Conservation (phyloP, 495 filamentous ascomycete species). For the Jackrogersella minutella region DNA sequence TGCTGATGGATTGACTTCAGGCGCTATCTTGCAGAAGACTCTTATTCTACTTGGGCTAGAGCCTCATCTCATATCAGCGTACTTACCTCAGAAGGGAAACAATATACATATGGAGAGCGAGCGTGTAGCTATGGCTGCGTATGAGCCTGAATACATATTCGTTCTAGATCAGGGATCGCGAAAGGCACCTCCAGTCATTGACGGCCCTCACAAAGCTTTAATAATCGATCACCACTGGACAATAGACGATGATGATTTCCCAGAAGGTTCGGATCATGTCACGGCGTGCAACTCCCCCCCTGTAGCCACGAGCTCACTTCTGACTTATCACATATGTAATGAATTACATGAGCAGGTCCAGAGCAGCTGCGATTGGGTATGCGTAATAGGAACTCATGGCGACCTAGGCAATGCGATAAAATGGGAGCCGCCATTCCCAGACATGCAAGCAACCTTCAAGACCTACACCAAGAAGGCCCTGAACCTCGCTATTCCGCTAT, state of each 20-base stretch:
- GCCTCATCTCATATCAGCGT: conserved; percentile 54
- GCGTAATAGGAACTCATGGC: conserved; percentile 66
- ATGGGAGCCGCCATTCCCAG: conserved; percentile 66
- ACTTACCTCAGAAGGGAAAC: conserved; percentile 61
- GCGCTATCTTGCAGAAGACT: conserved; percentile 64
- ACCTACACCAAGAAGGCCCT: conserved; percentile 63
- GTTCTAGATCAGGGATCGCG: conserved; percentile 67
- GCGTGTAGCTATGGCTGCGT: conserved; percentile 53
- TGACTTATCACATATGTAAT: conserved; percentile 65
- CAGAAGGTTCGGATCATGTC: conserved; percentile 55
- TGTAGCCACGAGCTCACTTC: conserved; percentile 63
- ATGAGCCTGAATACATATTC: conserved; percentile 61
- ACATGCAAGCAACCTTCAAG: conserved; percentile 64
- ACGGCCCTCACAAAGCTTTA: conserved; percentile 50
- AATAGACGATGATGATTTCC: conserved; percentile 60
- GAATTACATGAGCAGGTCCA: conserved; percentile 55
- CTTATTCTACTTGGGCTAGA: conserved; percentile 60
- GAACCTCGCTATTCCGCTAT: conserved; percentile 61
- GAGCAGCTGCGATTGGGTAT: conserved; percentile 59
- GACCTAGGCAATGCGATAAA: conserved; percentile 65
- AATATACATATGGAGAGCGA: conserved; percentile 59
- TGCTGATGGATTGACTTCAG: conserved; percentile 66
- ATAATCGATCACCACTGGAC: conserved; percentile 67
- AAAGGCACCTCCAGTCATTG: conserved; percentile 56
- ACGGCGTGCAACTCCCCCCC: conserved; percentile 65